phyloP scores from a whole-genome alignment of 2,329 filamentous ascomycete species.

The Neospermospora avenae region DNA sequence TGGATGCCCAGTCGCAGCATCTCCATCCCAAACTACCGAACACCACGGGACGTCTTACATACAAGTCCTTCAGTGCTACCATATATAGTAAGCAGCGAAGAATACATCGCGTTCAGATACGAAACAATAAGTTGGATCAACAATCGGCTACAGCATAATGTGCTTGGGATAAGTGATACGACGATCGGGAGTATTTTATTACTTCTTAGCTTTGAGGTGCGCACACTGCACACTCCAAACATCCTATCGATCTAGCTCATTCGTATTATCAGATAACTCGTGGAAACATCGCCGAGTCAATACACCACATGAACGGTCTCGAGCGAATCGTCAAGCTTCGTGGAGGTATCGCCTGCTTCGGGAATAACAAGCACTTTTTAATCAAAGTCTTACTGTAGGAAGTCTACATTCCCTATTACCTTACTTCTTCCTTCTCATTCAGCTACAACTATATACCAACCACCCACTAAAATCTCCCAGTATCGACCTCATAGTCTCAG shows the following conservation, averaged over 20 bases:
- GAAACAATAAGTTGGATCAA: slow-evolving; percentile 15
- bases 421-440: background rate
- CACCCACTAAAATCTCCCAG: background rate
- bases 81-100: slow-evolving; percentile 4
- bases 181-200: slow-evolving; percentile 14
- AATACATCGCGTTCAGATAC: slow-evolving; percentile 9
- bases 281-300: slow-evolving; percentile 5
- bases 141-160: background rate
- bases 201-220: slow-evolving; percentile 12
- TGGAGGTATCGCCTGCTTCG: background rate
- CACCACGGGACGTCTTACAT: slow-evolving; percentile 9
- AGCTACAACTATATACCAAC: background rate
- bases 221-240: background rate
- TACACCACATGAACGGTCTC: slow-evolving; percentile 6
- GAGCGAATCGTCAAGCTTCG: slow-evolving; percentile 5
- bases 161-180: slow-evolving; percentile 9
- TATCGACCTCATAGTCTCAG: slow-evolving; percentile 9
- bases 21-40: background rate
- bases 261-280: background rate
- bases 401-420: too few species aligned
- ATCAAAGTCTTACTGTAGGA: slow-evolving; percentile 9
- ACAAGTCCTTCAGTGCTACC: slow-evolving; percentile 7
- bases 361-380: slow-evolving; percentile 5
- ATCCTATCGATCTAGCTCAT: background rate
- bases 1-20: slow-evolving; percentile 12